Evolutionary conservation across 2,329 filamentous ascomycete genomes (phyloP).

Genomic region (Beauveria rudraprayagi): DNA sequence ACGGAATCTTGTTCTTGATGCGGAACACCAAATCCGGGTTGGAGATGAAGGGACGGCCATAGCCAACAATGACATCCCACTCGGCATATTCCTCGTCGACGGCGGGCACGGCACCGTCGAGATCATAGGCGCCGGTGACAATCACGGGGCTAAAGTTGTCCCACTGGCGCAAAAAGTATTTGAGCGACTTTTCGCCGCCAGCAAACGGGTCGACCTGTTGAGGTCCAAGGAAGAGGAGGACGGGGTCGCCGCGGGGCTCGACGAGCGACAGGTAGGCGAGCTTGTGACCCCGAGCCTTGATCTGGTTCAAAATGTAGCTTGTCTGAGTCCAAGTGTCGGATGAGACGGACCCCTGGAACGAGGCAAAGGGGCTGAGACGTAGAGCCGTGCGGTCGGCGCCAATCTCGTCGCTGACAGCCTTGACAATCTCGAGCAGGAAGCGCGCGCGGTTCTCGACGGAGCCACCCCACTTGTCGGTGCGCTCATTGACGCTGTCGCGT

Average conservation of each 20-base stretch:
- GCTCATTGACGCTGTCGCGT: slow-evolving; percentile 37
- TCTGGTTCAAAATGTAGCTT: slow-evolving; percentile 19
- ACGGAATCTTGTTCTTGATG: slow-evolving; percentile 17
- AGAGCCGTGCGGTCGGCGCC: slow-evolving; percentile 42
- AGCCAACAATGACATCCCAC: slow-evolving; percentile 23
- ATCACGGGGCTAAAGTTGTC: slow-evolving; percentile 22
- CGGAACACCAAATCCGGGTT: slow-evolving; percentile 23
- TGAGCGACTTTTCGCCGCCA: slow-evolving; percentile 23
- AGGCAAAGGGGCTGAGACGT: slow-evolving; percentile 32
- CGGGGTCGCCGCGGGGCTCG: slow-evolving; percentile 20
- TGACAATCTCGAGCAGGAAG: slow-evolving; percentile 37
- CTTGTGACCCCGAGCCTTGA: slow-evolving; percentile 21
- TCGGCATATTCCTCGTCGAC: slow-evolving; percentile 21
- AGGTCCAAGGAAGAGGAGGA: slow-evolving; percentile 5
- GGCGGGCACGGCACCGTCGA: slow-evolving; percentile 13
- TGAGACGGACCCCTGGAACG: slow-evolving; percentile 19
- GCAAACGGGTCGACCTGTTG: slow-evolving; percentile 17
- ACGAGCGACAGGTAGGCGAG: slow-evolving; percentile 23
- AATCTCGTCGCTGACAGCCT: slow-evolving; percentile 28
- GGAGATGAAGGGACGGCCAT: slow-evolving; percentile 21
- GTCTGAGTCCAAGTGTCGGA: slow-evolving; percentile 17
- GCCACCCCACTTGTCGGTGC: slow-evolving; percentile 45
- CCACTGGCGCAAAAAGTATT: slow-evolving; percentile 24
- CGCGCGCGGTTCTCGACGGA: slow-evolving; percentile 42
- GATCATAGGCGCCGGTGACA: slow-evolving; percentile 20